Percentiles rank a stretch among this genome's conserved stretches.
These are phyloP conservation scores for Pachyrhizus erosus DNA, from an alignment of 306 rosid genomes.

Conservation along the genomic window DNA sequence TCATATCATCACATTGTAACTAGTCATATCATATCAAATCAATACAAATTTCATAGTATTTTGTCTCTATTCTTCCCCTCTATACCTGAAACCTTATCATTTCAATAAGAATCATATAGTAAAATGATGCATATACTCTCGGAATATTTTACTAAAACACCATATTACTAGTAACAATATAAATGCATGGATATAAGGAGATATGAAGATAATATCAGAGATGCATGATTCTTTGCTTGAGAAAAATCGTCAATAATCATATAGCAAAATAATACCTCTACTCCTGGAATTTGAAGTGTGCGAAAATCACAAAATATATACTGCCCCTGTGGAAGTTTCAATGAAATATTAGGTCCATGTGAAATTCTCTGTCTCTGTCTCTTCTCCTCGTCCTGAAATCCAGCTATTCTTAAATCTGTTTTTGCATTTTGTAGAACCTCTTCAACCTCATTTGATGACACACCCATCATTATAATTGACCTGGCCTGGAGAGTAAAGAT, in stretches of 20 bases:
- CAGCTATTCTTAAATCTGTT: conserved; percentile 79
- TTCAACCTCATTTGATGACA: conserved; percentile 72
- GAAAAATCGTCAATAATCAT: conserved; percentile 28
- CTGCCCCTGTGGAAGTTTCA: conserved; percentile 88
- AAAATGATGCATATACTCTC: not conserved
- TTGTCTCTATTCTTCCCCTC: not conserved
- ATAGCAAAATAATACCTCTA: conserved; percentile 59
- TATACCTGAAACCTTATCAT: too few relatives aligned
- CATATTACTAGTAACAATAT: not conserved
- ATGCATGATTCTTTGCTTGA: conserved; percentile 4
- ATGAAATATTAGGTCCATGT: conserved; percentile 51
- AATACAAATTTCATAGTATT: conserved; percentile 1
- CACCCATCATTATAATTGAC: conserved; percentile 95
- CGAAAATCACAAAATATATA: conserved; percentile 81
- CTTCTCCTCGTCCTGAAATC: conserved; percentile 91
- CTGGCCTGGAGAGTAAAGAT: conserved; percentile 59
- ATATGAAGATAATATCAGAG: conserved; percentile 16
- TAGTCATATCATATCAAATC: not conserved
- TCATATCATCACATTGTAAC: not conserved
- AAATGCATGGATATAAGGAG: not conserved
- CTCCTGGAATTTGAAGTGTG: conserved; percentile 86
- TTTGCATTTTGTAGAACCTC: conserved; percentile 74
- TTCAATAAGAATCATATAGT: not conserved
- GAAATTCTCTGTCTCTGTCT: conserved; percentile 78
- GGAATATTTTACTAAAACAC: conserved; percentile 15